Base-by-base conservation (phyloP, 2,329 filamentous ascomycete species). In the Exophiala alcalophila region DNA sequence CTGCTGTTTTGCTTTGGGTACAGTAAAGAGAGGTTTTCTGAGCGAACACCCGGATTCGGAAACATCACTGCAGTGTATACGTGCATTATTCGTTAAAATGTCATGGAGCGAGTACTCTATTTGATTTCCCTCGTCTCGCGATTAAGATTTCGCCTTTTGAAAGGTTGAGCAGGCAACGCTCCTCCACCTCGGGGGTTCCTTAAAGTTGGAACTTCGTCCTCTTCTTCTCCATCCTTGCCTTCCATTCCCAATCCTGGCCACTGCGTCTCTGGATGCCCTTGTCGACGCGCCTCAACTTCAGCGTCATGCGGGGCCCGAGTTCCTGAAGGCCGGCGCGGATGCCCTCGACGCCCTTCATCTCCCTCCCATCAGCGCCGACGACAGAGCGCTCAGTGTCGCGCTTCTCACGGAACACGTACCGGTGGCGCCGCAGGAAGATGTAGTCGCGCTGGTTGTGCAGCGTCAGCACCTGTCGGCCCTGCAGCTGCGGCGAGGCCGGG, bases 381-480 rank as follows among this genome's bases (percentile, higher is more conserved):
- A 96, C 86, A 41, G 81, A 83, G 71, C 95, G 96, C 69, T 97
- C 92, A 0, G 83, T 89, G 42, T 80, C 74, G 8, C 84, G 76
- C 71, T 92, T 94, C 47, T 97, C 88, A 10, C 92, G 78, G 69
- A 98, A 96, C 1, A 94, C 78, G 60, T 98, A 98, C 32, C 92
- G 76, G 65, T 97, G 90, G 25, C 90, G 75, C 4, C 92, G 77
- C 37, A 97, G 76, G 64, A 98, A 98, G 57, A 97, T 92, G 65
- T 91, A 97, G 65, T 97, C 91, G 52, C 91, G 83, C 70, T 95
- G 90, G 57, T 96, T 96, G 66, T 96, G 89, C 38, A 96, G 68
- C 1, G 91, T 96, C 6, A 96, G 81, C 1, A 96, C 90, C 60
- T 96, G 90, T 16, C 91, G 74, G 4, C 91, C 91, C 54, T 84